Evolutionary conservation across 1,139 yeast species (phyloP).

Genomic region (Hansenula sp.): DNA sequence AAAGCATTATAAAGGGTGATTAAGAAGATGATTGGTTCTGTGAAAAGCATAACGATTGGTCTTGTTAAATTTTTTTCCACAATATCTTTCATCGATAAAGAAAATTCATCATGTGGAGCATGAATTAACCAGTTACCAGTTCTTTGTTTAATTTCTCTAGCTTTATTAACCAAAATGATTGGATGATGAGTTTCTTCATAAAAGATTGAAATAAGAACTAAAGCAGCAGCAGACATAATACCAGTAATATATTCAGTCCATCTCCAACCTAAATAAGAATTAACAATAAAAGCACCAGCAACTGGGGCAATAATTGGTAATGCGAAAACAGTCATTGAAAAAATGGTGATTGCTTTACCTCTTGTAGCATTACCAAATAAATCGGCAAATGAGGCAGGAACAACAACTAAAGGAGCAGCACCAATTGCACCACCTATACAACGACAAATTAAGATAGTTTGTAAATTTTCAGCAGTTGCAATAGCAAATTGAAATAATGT

Average conservation of each 20-base stretch:
- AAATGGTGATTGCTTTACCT: constrained; percentile 66
- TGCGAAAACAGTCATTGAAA: constrained; percentile 61
- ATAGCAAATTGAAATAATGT: constrained; percentile 62
- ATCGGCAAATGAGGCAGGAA: constrained; percentile 81
- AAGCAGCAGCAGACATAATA: constrained; percentile 48
- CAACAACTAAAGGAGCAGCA: constrained; percentile 78
- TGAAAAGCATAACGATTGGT: constrained; percentile 62
- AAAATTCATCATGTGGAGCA: constrained; percentile 77
- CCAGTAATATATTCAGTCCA: constrained; percentile 70
- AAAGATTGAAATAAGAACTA: constrained; percentile 36
- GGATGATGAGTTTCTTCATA: constrained; percentile 65
- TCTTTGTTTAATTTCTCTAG: constrained; percentile 51
- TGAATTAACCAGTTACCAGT: constrained; percentile 75
- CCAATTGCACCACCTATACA: constrained; percentile 76
- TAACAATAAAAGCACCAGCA: constrained; percentile 58
- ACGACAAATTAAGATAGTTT: constrained; percentile 67
- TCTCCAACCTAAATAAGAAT: constrained; percentile 64
- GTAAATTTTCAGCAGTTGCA: constrained; percentile 70
- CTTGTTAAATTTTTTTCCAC: constrained; percentile 64
- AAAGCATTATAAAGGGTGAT: constrained; percentile 76
- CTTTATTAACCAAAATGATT: constrained; percentile 54
- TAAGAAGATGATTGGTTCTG: constrained; percentile 70
- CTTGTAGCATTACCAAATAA: constrained; percentile 56
- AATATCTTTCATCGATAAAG: constrained; percentile 58
- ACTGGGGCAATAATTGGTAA: constrained; percentile 80